Evolutionary conservation across 345 rosid species (phyloP), one percentile per base, ranked within the genome.

Genomic region (Viola odorata): DNA sequence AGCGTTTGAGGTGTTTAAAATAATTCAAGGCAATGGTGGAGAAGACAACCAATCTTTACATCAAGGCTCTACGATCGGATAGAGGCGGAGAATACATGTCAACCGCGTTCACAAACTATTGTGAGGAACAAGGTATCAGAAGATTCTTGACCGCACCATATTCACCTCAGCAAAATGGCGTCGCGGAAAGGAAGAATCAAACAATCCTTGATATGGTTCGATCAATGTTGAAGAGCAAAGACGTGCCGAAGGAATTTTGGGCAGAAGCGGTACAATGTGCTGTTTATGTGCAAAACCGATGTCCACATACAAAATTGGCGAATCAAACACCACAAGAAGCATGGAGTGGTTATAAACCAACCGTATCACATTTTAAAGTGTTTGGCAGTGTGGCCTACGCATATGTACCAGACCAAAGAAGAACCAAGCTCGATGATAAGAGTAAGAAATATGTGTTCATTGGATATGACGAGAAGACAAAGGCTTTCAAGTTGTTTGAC

Each of bases 241-340:
- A 42, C 10, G 10, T 42, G 45, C 45, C 10, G 10, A 42, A 42
- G 10, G 45, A 42, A 42, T 42, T 42, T 42, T 42, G n/a, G 45
- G 45, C 10, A 4, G 45, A 65, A 57, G 45, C 47, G 4, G 49
- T 55, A 15, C 44, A 65, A 13, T 38, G 37, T 37, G 32, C 38
- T 4, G 12, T 56, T 6, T 56, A 56, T 55, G 56, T 45, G 6
- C n/a, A 55, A 45, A 56, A 65, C 6, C n/a, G 32, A 9, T 56
- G 62, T 48, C 63, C 51, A 53, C 53, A 64, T 10, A 36, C 40
- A 37, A 53, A 64, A 39, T n/a, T n/a, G n/a, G n/a, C n/a, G n/a
- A n/a, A n/a, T n/a, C n/a, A n/a, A n/a, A n/a, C n/a, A n/a, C n/a
- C n/a, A n/a, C n/a, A n/a, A n/a, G n/a, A n/a, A n/a, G n/a, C n/a